phyloP scores from a whole-genome alignment of 2,329 filamentous ascomycete genomes.

The Samsoniella hepiali region DNA sequence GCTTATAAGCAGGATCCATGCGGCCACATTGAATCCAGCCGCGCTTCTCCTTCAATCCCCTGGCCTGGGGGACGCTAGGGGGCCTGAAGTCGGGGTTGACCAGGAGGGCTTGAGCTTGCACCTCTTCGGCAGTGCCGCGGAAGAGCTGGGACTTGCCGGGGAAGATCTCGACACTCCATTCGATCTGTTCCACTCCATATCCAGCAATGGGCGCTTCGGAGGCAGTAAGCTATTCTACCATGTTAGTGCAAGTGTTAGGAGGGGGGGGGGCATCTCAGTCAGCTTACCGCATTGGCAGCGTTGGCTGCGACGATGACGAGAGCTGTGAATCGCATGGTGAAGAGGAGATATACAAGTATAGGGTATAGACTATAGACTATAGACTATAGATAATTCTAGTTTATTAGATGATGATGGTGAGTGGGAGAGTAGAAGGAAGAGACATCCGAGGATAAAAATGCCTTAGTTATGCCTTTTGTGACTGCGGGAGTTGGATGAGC shows the following conservation, averaged over 20 bases:
- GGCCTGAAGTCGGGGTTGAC: background rate
- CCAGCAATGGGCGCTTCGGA: background rate
- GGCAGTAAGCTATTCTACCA: background rate
- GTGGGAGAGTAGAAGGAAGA: background rate
- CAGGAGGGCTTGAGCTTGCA: background rate
- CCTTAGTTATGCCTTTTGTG: background rate
- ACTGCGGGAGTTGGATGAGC: background rate
- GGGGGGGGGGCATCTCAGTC: background rate
- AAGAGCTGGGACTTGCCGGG: background rate
- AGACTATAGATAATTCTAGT: background rate
- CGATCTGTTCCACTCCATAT: background rate
- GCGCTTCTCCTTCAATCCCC: background rate
- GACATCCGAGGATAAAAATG: background rate
- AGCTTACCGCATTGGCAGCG: background rate
- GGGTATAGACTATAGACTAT: background rate
- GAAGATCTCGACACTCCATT: background rate
- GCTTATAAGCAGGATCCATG: background rate
- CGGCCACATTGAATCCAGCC: background rate
- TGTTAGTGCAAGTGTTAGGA: background rate
- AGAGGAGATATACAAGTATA: background rate
- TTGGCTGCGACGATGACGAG: background rate
- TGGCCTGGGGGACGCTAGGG: background rate
- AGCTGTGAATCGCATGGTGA: background rate
- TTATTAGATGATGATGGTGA: background rate
- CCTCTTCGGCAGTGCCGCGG: background rate